Conservation (phyloP, 2,329 filamentous ascomycete genomes). For the Thielaviopsis euricoi region DNA sequence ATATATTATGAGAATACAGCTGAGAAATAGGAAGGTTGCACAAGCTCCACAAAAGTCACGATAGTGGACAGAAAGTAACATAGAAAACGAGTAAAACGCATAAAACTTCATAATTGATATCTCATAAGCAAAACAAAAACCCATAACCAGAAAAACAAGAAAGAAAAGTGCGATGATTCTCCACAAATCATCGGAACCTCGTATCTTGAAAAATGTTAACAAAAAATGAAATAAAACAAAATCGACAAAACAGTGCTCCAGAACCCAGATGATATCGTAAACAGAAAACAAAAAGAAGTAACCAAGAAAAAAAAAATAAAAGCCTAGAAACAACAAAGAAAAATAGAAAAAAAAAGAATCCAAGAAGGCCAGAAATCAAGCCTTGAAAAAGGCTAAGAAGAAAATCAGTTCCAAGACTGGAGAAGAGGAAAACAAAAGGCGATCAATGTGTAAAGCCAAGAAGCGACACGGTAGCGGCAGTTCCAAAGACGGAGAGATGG, state of each 20-base stretch:
- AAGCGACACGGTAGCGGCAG: not conserved
- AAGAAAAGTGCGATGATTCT: not conserved
- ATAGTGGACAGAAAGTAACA: not conserved
- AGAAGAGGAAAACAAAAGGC: constrained; percentile 6
- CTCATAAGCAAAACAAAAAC: not conserved
- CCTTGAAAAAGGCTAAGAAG: not conserved
- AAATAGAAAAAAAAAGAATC: not conserved
- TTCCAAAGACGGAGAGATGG: too few species aligned
- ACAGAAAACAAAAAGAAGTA: not conserved
- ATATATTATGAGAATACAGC: too few species aligned
- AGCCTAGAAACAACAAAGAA: not conserved
- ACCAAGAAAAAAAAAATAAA: not conserved
- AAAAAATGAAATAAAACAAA: constrained; percentile 2
- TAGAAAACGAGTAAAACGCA: not conserved
- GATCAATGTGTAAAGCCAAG: not conserved
- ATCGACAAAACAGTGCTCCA: not conserved
- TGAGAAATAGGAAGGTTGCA: not conserved
- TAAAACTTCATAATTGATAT: not conserved
- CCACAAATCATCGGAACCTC: not conserved
- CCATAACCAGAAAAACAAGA: not conserved
- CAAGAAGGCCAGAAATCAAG: too few species aligned
- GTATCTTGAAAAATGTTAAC: not conserved
- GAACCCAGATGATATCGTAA: not conserved
- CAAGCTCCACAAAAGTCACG: not conserved
- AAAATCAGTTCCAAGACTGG: not conserved